Conservation (phyloP, 2,329 filamentous ascomycete genomes). For the Phialemoniopsis sp. region DNA sequence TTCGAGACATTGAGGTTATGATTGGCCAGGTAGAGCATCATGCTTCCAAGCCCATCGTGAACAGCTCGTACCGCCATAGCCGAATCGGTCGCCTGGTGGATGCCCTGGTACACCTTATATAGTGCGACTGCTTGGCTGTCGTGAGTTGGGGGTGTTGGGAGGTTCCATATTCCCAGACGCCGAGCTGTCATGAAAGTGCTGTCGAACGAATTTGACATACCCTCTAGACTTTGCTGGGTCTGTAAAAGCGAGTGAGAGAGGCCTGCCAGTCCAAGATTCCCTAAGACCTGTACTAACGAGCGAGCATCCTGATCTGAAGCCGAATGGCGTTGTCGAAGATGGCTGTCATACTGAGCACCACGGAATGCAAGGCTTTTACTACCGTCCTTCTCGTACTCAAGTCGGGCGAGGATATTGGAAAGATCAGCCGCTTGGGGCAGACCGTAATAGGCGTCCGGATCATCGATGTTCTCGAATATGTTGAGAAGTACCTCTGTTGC, state of each 20-base stretch:
- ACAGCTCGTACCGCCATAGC: constrained; percentile 50
- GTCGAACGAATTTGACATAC: constrained; percentile 56
- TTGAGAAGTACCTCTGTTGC: constrained; percentile 68
- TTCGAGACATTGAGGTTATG: constrained; percentile 44
- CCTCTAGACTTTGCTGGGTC: constrained; percentile 57
- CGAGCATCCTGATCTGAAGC: constrained; percentile 56
- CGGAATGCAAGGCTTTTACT: constrained; percentile 85
- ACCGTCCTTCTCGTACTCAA: constrained; percentile 88
- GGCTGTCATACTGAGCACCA: constrained; percentile 85
- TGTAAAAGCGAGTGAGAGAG: constrained; percentile 77
- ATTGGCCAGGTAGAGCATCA: constrained; percentile 52
- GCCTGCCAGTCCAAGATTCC: constrained; percentile 77
- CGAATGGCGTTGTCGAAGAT: constrained; percentile 56
- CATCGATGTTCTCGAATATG: constrained; percentile 90
- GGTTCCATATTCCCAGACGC: constrained; percentile 86
- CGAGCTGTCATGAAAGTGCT: constrained; percentile 76
- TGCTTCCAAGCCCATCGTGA: constrained; percentile 57
- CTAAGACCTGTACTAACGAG: constrained; percentile 72
- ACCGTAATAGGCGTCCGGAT: constrained; percentile 95
- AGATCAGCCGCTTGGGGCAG: constrained; percentile 75
- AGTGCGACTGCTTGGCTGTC: constrained; percentile 63
- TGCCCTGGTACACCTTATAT: constrained; percentile 76
- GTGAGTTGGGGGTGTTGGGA: constrained; percentile 65
- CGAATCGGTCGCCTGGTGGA: constrained; percentile 63
- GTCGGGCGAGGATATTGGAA: constrained; percentile 69